Percentiles rank a stretch among this genome's conserved stretches.
Evolutionary conservation across 2,329 filamentous ascomycete genomes (phyloP).

Genomic region (Monosporascus sp.): DNA sequence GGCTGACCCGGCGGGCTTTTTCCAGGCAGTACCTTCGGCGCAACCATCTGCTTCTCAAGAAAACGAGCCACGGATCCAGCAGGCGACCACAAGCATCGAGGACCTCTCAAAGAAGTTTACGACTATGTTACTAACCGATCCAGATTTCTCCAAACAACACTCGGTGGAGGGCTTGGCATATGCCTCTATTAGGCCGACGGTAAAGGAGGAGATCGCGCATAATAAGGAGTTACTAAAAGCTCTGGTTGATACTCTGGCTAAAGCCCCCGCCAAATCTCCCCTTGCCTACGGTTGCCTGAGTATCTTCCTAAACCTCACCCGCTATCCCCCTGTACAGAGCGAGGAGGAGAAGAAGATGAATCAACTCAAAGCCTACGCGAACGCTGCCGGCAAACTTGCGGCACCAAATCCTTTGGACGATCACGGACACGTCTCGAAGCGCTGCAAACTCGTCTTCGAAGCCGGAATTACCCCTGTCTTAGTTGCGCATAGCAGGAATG

Average conservation of each 20-base stretch:
- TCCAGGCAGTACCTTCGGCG: constrained; percentile 50
- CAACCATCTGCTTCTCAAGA: constrained; percentile 29
- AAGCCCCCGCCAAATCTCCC: constrained; percentile 58
- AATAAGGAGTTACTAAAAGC: constrained; percentile 64
- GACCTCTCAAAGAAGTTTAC: constrained; percentile 60
- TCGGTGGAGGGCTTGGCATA: constrained; percentile 90
- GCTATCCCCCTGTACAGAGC: constrained; percentile 69
- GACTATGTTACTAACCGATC: constrained; percentile 57
- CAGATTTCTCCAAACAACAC: constrained; percentile 56
- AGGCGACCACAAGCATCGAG: constrained; percentile 56
- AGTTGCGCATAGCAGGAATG: constrained; percentile 67
- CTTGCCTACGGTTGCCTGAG: constrained; percentile 81
- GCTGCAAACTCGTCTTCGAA: constrained; percentile 75
- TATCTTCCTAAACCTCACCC: constrained; percentile 78
- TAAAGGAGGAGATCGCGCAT: constrained; percentile 74
- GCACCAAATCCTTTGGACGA: constrained; percentile 65
- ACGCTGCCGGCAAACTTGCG: constrained; percentile 65
- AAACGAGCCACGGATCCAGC: constrained; percentile 39
- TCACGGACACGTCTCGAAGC: constrained; percentile 66
- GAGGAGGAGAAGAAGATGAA: constrained; percentile 91
- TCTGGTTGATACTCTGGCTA: constrained; percentile 58
- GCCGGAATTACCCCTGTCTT: constrained; percentile 72
- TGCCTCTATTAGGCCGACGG: constrained; percentile 74
- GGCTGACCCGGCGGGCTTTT: constrained; percentile 36
- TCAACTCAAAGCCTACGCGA: constrained; percentile 90